A percentile compares a stretch with the other conserved stretches of the same genome.
Evolutionary conservation across 2,329 filamentous ascomycete genomes (phyloP).

Genomic region (Sarocladium kiliense): DNA sequence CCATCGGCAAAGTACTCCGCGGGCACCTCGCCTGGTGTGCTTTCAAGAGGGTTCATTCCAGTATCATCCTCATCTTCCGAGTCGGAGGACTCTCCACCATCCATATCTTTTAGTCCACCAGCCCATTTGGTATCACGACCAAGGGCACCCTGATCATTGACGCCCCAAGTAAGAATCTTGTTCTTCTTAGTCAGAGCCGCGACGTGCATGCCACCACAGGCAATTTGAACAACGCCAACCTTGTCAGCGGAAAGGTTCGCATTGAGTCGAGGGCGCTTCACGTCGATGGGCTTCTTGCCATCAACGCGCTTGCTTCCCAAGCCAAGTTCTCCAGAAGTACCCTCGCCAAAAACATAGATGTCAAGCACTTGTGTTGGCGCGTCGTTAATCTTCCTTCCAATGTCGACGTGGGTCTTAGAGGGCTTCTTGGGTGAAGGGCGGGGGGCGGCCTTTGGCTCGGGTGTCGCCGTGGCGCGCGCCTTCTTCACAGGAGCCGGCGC

Average conservation of each 20-base stretch:
- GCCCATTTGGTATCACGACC: slow-evolving; percentile 64
- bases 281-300: slow-evolving; percentile 60
- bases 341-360: slow-evolving; percentile 77
- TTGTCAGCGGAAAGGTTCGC: slow-evolving; percentile 57
- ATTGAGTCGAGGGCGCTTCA: slow-evolving; percentile 78
- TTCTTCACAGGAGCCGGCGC: slow-evolving; percentile 9
- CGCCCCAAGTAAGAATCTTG: slow-evolving; percentile 74
- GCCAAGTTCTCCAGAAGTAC: slow-evolving; percentile 75
- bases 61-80: slow-evolving; percentile 57
- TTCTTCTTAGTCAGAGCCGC: slow-evolving; percentile 69
- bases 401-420: slow-evolving; percentile 20
- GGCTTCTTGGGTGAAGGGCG: slow-evolving; percentile 14
- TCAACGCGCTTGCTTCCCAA: slow-evolving; percentile 64
- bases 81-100: slow-evolving; percentile 42
- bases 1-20: slow-evolving; percentile 54
- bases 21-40: slow-evolving; percentile 58
- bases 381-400: slow-evolving; percentile 67
- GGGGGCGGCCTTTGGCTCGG: slow-evolving; percentile 13
- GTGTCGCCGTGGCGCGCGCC: slow-evolving; percentile 16
- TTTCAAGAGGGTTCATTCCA: slow-evolving; percentile 67
- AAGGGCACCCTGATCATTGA: slow-evolving; percentile 73
- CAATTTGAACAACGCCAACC: slow-evolving; percentile 70
- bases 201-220: slow-evolving; percentile 74
- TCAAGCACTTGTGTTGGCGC: slow-evolving; percentile 60
- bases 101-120: slow-evolving; percentile 54